phyloP scores from a whole-genome alignment of 768 basidiomycete species.

The Hebeloma cylindrosporum region DNA sequence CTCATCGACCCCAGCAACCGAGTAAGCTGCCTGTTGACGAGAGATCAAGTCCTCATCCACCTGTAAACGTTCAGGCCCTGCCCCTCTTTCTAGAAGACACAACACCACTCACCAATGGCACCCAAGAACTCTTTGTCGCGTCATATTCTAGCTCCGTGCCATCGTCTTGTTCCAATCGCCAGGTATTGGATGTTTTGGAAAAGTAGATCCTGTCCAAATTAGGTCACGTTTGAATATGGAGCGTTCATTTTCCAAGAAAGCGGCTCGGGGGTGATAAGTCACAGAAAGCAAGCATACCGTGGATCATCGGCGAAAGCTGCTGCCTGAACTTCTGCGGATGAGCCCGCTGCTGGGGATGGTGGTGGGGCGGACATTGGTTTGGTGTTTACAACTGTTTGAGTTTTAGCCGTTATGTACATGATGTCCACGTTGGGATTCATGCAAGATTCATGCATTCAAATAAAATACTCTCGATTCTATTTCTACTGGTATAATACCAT shows the following conservation, averaged over 20 bases:
- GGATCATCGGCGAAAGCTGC: slow-evolving; percentile 79
- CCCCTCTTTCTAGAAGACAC: background rate
- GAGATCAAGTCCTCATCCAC: slow-evolving; percentile 84
- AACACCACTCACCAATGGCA: slow-evolving; percentile 67
- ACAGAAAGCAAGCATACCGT: slow-evolving; percentile 39
- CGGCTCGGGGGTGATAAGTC: slow-evolving; percentile 14
- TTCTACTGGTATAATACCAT: slow-evolving; percentile 61
- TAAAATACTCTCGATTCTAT: slow-evolving; percentile 8
- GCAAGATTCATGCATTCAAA: slow-evolving; percentile 1
- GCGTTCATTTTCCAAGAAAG: slow-evolving; percentile 17
- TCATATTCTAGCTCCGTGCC: slow-evolving; percentile 93
- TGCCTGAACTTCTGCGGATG: slow-evolving; percentile 55
- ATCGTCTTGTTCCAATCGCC: slow-evolving; percentile 89
- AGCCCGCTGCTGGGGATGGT: slow-evolving; percentile 51
- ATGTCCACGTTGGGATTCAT: background rate
- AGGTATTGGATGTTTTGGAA: slow-evolving; percentile 70
- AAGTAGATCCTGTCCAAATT: slow-evolving; percentile 63
- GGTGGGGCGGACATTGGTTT: slow-evolving; percentile 44
- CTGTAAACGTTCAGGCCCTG: slow-evolving; percentile 37
- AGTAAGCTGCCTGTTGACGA: slow-evolving; percentile 94
- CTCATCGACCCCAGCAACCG: slow-evolving; percentile 91
- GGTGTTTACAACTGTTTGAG: slow-evolving; percentile 44
- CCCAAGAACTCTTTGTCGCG: slow-evolving; percentile 70
- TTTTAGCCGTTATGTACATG: slow-evolving; percentile 2
- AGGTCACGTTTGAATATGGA: slow-evolving; percentile 23